Evolutionary conservation across 768 basidiomycete genomes (phyloP).

Genomic region (Tulasnella sp.): DNA sequence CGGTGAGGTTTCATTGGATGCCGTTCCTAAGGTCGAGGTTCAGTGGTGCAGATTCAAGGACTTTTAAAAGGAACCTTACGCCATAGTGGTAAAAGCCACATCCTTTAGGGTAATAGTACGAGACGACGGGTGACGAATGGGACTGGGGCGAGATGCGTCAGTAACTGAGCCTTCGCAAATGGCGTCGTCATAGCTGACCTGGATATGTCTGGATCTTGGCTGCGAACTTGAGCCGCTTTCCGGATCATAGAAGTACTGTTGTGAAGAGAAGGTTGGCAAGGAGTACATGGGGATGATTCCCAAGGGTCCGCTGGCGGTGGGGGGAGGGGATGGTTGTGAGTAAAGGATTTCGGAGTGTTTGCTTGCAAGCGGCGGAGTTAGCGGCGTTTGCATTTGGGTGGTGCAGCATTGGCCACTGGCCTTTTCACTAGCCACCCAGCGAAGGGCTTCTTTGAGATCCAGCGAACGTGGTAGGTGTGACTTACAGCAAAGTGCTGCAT

Average conservation of each 20-base stretch:
- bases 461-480: background rate
- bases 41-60: conserved; percentile 12
- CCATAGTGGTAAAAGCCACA: conserved; percentile 97
- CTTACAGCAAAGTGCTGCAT: too few species aligned
- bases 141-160: conserved; percentile 48
- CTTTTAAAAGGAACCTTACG: conserved; percentile 52
- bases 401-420: background rate
- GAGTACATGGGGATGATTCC: conserved; percentile 1
- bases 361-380: conserved; percentile 8
- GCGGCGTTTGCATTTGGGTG: background rate
- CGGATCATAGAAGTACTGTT: conserved; percentile 75
- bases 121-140: conserved; percentile 87
- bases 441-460: background rate
- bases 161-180: background rate
- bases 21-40: conserved; percentile 65
- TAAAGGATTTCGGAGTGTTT: conserved; percentile 13
- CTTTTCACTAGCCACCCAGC: background rate
- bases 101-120: conserved; percentile 93
- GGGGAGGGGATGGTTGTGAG: background rate
- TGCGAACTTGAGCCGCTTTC: conserved; percentile 71
- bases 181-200: conserved; percentile 8
- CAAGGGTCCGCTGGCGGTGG: background rate
- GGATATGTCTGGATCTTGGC: conserved; percentile 45
- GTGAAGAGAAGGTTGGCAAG: conserved; percentile 66
- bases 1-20: conserved; percentile 99